These are phyloP conservation scores for Cryphonectria japonica DNA, from an alignment of 2,329 filamentous ascomycete genomes.

Conservation along the genomic window DNA sequence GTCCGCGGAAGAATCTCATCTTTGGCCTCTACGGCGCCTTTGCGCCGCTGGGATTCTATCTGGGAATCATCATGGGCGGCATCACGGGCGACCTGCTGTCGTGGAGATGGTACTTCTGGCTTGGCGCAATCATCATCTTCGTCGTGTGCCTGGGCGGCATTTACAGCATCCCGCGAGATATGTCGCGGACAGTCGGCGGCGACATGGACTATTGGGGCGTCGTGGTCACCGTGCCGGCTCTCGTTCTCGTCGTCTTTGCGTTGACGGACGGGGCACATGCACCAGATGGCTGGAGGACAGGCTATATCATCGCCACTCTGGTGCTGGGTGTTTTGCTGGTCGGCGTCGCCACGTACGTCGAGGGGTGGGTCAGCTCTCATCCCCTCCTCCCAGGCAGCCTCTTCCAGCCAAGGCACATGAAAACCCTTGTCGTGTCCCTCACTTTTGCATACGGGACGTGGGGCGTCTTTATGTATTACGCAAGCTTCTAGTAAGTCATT, in stretches of 20 bases:
- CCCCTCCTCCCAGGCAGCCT: conserved; percentile 73
- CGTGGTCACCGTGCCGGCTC: conserved; percentile 62
- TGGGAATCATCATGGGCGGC: conserved; percentile 70
- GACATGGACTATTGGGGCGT: conserved; percentile 73
- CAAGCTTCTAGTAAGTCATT: conserved; percentile 64
- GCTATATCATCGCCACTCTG: conserved; percentile 71
- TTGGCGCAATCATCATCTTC: conserved; percentile 54
- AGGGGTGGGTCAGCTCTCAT: conserved; percentile 69
- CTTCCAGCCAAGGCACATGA: conserved; percentile 72
- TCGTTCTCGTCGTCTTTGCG: conserved; percentile 74
- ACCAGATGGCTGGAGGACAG: conserved; percentile 70
- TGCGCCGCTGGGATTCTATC: conserved; percentile 61
- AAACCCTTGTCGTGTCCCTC: conserved; percentile 60
- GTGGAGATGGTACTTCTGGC: conserved; percentile 74
- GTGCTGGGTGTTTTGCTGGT: conserved; percentile 65
- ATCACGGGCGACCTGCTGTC: conserved; percentile 60
- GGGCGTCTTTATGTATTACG: conserved; percentile 71
- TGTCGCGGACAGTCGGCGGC: conserved; percentile 33
- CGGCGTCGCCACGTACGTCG: conserved; percentile 66
- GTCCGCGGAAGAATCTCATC: conserved; percentile 72
- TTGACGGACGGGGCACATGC: conserved; percentile 75
- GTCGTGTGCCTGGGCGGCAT: conserved; percentile 24
- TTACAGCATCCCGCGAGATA: conserved; percentile 44
- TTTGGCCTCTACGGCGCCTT: conserved; percentile 62
- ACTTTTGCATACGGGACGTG: conserved; percentile 71